Conservation (phyloP, 2,329 filamentous ascomycete species). For the Microcyclospora pomicola region DNA sequence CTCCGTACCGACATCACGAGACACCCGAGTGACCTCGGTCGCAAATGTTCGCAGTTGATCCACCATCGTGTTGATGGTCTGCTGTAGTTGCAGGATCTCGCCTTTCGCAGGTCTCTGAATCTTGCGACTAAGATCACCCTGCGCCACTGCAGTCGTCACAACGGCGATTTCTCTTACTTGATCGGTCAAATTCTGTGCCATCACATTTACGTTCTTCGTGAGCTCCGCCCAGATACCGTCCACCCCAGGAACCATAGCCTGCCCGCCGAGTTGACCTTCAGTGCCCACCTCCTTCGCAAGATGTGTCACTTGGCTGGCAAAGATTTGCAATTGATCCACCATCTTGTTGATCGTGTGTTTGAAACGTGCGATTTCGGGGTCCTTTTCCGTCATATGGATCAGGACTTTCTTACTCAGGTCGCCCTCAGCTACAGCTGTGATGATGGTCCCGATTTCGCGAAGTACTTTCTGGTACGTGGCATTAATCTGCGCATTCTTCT, state of each 20-base stretch:
- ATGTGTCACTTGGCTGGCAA: constrained; percentile 89
- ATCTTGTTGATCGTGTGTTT: constrained; percentile 98
- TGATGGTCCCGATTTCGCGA: constrained; percentile 91
- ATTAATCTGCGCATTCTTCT: constrained; percentile 96
- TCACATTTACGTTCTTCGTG: constrained; percentile 76
- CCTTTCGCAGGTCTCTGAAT: constrained; percentile 88
- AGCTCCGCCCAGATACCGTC: constrained; percentile 97
- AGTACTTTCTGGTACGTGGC: constrained; percentile 96
- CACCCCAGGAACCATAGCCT: constrained; percentile 85
- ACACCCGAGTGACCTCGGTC: constrained; percentile 51
- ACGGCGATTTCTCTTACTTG: constrained; percentile 96
- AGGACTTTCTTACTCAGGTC: constrained; percentile 94
- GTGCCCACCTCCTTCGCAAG: constrained; percentile 93
- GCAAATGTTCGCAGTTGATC: constrained; percentile 52
- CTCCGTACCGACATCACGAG: constrained; percentile 50
- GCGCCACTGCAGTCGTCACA: constrained; percentile 88
- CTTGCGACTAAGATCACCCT: constrained; percentile 88
- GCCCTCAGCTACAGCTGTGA: constrained; percentile 88
- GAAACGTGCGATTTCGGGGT: constrained; percentile 94
- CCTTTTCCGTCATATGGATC: constrained; percentile 92
- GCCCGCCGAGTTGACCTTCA: constrained; percentile 83
- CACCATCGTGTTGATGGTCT: constrained; percentile 64
- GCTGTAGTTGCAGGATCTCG: constrained; percentile 88
- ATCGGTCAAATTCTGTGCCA: constrained; percentile 96
- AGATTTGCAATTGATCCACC: constrained; percentile 96